A percentile compares a stretch with the other conserved stretches of the same genome.
These are phyloP conservation scores for Protomyces pachydermus DNA, from an alignment of 1,139 yeast species.

Conservation along the genomic window DNA sequence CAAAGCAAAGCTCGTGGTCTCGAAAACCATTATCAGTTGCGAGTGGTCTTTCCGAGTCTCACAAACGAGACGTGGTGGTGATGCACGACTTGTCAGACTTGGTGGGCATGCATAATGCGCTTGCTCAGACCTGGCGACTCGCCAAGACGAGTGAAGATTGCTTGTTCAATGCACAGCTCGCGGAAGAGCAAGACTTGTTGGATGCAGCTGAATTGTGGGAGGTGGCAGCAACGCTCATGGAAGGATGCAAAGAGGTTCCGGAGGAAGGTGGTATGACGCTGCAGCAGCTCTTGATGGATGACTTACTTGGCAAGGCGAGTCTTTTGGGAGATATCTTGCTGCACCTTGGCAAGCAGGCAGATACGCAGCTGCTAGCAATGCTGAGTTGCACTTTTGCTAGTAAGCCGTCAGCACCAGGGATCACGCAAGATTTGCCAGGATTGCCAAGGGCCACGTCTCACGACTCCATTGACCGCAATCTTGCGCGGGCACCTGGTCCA, in stretches of 20 bases:
- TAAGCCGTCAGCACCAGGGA: conserved; percentile 3
- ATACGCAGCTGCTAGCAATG: conserved; percentile 88
- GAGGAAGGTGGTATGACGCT: conserved; percentile 11
- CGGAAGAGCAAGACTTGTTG: conserved; percentile 55
- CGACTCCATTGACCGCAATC: background rate
- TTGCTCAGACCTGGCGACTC: conserved; percentile 65
- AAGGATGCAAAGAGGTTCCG: background rate
- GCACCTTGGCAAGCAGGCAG: conserved; percentile 60
- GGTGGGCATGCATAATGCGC: conserved; percentile 68
- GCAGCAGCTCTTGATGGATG: conserved; percentile 3
- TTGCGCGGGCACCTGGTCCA: conserved; percentile 13
- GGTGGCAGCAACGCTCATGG: conserved; percentile 42
- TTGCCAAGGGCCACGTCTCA: background rate
- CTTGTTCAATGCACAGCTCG: conserved; percentile 65
- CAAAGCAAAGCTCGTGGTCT: background rate
- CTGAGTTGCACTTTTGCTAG: conserved; percentile 57
- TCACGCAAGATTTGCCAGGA: background rate
- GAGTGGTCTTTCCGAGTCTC: background rate
- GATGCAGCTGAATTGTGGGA: conserved; percentile 77
- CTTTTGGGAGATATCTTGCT: conserved; percentile 62
- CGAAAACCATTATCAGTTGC: background rate
- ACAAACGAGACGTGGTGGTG: conserved; percentile 49
- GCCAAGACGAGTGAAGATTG: conserved; percentile 66
- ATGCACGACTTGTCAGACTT: conserved; percentile 63
- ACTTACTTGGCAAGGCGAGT: conserved; percentile 47